Percentiles rank a stretch among this genome's conserved stretches.
These are phyloP conservation scores for Chaetothyriales sp. DNA, from an alignment of 2,329 filamentous ascomycete species.

Conservation along the genomic window DNA sequence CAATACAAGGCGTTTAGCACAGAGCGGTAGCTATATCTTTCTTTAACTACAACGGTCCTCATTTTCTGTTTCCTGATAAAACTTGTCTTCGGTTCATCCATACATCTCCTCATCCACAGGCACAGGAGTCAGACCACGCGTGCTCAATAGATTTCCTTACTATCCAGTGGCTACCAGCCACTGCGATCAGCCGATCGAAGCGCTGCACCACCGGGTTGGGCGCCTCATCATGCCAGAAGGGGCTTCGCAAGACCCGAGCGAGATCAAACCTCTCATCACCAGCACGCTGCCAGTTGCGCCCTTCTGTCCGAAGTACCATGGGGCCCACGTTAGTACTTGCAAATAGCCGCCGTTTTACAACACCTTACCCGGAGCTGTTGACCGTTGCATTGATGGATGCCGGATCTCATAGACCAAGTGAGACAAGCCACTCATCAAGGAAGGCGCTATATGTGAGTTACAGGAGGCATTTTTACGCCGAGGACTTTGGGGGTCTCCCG, in stretches of 20 bases:
- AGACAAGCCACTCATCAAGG: too few relatives aligned
- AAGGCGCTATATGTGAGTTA: too few relatives aligned
- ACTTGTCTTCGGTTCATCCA: background rate
- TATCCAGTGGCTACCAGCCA: background rate
- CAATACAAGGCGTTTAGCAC: background rate
- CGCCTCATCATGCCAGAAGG: background rate
- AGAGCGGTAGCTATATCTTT: too few relatives aligned
- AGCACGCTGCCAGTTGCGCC: background rate
- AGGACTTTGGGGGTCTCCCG: too few relatives aligned
- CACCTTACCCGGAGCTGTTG: too few relatives aligned
- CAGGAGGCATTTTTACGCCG: too few relatives aligned
- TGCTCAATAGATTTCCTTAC: background rate
- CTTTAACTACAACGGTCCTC: too few relatives aligned
- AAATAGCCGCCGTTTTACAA: background rate
- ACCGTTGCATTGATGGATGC: too few relatives aligned
- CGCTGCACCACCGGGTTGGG: too few relatives aligned
- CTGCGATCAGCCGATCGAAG: too few relatives aligned
- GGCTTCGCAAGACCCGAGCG: background rate
- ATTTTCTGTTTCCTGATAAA: background rate
- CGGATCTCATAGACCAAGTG: too few relatives aligned
- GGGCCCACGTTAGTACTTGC: background rate
- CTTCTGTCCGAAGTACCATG: background rate
- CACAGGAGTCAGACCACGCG: background rate
- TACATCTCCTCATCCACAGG: background rate
- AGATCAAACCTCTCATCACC: background rate